These are phyloP conservation scores for Pachyrhizus erosus DNA, from an alignment of 306 rosid genomes.

Conservation along the genomic window DNA sequence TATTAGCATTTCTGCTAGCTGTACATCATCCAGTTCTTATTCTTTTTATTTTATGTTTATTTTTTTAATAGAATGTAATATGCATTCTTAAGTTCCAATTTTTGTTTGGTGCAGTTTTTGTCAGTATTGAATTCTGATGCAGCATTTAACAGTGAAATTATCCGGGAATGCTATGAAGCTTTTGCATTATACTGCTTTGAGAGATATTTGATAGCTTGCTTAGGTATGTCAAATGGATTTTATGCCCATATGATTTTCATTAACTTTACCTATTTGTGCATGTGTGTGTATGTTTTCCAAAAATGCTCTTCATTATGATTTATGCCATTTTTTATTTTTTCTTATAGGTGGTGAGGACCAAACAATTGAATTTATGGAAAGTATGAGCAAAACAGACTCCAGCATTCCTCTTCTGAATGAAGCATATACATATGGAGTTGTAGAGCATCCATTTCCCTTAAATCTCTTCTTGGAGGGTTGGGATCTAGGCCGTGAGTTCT, in stretches of 20 bases:
- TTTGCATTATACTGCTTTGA: conserved; percentile 98
- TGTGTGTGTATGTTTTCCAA: not conserved
- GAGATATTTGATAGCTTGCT: conserved; percentile 95
- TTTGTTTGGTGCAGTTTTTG: conserved; percentile 73
- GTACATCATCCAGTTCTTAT: not conserved
- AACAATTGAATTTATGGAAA: conserved; percentile 88
- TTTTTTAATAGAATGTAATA: not conserved
- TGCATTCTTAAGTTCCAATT: conserved; percentile 20
- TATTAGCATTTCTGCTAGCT: conserved; percentile 24
- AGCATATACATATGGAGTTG: conserved; percentile 83
- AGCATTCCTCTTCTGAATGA: conserved; percentile 84
- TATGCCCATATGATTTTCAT: conserved; percentile 19
- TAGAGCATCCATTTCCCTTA: conserved; percentile 97
- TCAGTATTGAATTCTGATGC: conserved; percentile 85
- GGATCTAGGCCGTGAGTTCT: conserved; percentile 91
- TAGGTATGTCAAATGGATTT: conserved; percentile 66
- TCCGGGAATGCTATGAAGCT: conserved; percentile 97
- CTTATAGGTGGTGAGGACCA: conserved; percentile 89
- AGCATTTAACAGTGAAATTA: conserved; percentile 92
- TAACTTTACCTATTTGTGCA: conserved; percentile 12
- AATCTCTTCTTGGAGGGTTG: conserved; percentile 79
- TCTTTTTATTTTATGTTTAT: not conserved
- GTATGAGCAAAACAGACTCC: conserved; percentile 65
- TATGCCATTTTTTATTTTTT: conserved; percentile 12
- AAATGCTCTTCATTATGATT: conserved; percentile 18